A percentile compares a stretch with the other conserved stretches of the same genome.
phyloP scores from a whole-genome alignment of 176 grass and related monocot genomes.

The Eragrostis nindensis region DNA sequence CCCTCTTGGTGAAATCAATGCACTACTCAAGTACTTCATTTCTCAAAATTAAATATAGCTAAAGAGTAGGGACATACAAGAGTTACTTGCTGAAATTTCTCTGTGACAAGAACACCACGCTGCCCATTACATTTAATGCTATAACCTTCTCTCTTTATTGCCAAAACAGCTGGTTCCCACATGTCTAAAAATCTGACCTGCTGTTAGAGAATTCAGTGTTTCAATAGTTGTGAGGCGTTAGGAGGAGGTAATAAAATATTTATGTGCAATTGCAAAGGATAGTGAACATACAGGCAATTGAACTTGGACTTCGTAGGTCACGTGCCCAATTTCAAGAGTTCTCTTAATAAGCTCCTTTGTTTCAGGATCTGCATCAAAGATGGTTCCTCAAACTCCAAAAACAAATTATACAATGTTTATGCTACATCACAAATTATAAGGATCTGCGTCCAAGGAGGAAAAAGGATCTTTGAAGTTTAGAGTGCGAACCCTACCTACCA shows the following conservation, averaged over 20 bases:
- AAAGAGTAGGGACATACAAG: slow-evolving; percentile 58
- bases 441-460: background rate
- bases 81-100: slow-evolving; percentile 89
- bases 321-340: slow-evolving; percentile 76
- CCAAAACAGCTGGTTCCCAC: slow-evolving; percentile 92
- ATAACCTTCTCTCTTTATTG: slow-evolving; percentile 90
- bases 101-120: slow-evolving; percentile 73
- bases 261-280: slow-evolving; percentile 41
- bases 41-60: slow-evolving; percentile 14
- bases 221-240: slow-evolving; percentile 35
- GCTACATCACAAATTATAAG: slow-evolving; percentile 17
- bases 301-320: slow-evolving; percentile 72
- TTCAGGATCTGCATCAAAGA: slow-evolving; percentile 72
- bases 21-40: background rate
- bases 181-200: slow-evolving; percentile 88
- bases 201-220: slow-evolving; percentile 37
- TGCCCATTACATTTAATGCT: slow-evolving; percentile 88
- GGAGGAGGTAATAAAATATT: slow-evolving; percentile 10
- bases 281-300: slow-evolving; percentile 66
- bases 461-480: background rate
- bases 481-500: background rate
- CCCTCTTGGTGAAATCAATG: background rate
- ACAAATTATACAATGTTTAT: slow-evolving; percentile 7
- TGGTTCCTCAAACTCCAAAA: slow-evolving; percentile 35
- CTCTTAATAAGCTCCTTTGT: slow-evolving; percentile 84